These are phyloP conservation scores for Penicillium griseofulvum DNA, from an alignment of 2,329 filamentous ascomycete species.

Conservation along the genomic window DNA sequence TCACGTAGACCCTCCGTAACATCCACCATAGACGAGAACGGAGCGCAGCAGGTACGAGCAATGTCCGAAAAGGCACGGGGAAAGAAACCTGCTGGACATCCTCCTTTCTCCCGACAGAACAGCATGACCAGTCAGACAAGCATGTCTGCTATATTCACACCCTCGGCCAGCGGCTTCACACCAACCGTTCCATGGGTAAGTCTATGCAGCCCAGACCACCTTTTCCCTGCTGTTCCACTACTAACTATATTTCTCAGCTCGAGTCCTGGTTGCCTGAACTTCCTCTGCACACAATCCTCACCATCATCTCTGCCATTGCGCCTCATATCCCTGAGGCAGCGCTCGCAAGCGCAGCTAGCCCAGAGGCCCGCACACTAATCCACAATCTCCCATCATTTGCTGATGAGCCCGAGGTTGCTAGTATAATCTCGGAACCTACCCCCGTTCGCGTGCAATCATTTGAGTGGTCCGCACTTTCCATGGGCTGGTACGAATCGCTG, in stretches of 20 bases:
- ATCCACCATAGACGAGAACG: conserved; percentile 69
- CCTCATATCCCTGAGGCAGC: conserved; percentile 51
- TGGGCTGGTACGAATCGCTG: conserved; percentile 94
- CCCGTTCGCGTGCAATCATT: conserved; percentile 80
- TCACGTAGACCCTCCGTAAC: conserved; percentile 68
- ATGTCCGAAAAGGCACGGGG: conserved; percentile 98
- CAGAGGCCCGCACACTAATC: conserved; percentile 43
- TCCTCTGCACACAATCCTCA: conserved; percentile 81
- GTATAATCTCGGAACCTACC: conserved; percentile 66
- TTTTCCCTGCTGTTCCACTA: conserved; percentile 3
- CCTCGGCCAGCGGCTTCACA: conserved; percentile 61
- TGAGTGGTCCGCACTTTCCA: conserved; percentile 84
- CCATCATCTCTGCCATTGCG: conserved; percentile 64
- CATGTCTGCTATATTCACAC: conserved; percentile 58
- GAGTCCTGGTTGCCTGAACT: conserved; percentile 91
- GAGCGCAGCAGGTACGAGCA: conserved; percentile 77
- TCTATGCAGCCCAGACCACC: background rate
- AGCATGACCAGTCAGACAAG: conserved; percentile 77
- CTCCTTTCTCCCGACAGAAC: conserved; percentile 85
- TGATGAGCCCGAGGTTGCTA: conserved; percentile 60
- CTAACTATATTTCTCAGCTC: conserved; percentile 53
- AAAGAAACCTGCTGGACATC: conserved; percentile 83
- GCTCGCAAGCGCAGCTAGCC: conserved; percentile 40
- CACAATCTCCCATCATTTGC: conserved; percentile 44
- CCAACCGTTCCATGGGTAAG: conserved; percentile 73